phyloP scores from a whole-genome alignment of 2,329 filamentous ascomycete species.

The Arthrobotrys iridis region DNA sequence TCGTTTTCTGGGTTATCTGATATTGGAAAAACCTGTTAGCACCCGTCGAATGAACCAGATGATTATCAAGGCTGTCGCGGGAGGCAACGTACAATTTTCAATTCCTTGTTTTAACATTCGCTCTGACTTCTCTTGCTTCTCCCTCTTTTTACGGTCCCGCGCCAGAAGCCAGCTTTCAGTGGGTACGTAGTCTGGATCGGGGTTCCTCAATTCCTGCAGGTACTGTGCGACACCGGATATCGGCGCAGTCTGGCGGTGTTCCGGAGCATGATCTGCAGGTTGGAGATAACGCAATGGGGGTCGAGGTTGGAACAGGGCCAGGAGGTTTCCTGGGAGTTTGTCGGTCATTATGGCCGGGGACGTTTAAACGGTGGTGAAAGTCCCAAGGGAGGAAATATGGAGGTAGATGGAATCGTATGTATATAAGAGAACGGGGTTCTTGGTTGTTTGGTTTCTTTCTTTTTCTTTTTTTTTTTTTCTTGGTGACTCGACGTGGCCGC shows the following conservation, averaged over 20 bases:
- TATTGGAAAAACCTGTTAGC: conserved; percentile 53
- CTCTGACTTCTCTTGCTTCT: conserved; percentile 77
- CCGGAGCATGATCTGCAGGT: conserved; percentile 81
- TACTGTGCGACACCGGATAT: conserved; percentile 79
- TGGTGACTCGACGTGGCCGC: conserved; percentile 20
- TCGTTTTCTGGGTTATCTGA: conserved; percentile 84
- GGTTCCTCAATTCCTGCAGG: conserved; percentile 80
- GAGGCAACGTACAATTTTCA: conserved; percentile 68
- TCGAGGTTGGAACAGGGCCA: conserved; percentile 93
- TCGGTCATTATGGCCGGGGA: conserved; percentile 79
- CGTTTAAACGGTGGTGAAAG: conserved; percentile 56
- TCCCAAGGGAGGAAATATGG: too few relatives aligned
- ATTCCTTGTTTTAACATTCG: conserved; percentile 72
- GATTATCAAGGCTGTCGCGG: background rate
- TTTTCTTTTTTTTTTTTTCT: too few relatives aligned
- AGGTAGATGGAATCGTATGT: conserved; percentile 12
- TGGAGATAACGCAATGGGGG: conserved; percentile 90
- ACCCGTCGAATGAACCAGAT: background rate
- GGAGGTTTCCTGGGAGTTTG: conserved; percentile 89
- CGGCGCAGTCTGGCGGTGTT: conserved; percentile 78
- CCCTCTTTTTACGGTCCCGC: conserved; percentile 81
- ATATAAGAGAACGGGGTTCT: background rate
- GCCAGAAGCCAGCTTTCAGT: conserved; percentile 94
- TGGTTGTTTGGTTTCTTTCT: background rate
- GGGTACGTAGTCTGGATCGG: conserved; percentile 74